Evolutionary conservation across 1,284 basidiomycete species (phyloP).

Genomic region (Afroboletus lepidellus): DNA sequence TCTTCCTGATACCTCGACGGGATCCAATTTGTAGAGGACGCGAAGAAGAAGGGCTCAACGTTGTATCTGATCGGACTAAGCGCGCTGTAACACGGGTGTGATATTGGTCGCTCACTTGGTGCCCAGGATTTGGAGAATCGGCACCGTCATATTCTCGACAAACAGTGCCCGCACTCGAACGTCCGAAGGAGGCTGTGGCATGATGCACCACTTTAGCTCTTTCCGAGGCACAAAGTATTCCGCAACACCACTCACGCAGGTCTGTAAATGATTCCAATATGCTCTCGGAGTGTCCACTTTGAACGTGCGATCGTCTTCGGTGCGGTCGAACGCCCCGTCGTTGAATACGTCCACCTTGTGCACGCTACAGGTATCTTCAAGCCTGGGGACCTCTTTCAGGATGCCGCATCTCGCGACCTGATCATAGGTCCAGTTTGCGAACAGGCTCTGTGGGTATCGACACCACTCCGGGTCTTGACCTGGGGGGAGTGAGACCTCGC

Average conservation of each 20-base stretch:
- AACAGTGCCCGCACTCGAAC: conserved; percentile 50
- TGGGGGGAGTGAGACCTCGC: conserved; percentile 23
- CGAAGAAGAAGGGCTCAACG: conserved; percentile 60
- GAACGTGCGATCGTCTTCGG: conserved; percentile 6
- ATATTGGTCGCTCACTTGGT: conserved; percentile 36
- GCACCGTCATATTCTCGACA: conserved; percentile 47
- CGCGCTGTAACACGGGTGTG: neutral
- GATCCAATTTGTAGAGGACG: conserved; percentile 55
- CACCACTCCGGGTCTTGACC: conserved; percentile 23
- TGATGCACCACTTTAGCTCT: conserved; percentile 6
- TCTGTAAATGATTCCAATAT: conserved; percentile 21
- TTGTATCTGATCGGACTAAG: conserved; percentile 22
- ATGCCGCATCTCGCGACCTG: conserved; percentile 46
- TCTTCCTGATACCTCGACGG: conserved; percentile 54
- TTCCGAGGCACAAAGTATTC: neutral
- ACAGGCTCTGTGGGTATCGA: conserved; percentile 47
- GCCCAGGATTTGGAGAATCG: conserved; percentile 53
- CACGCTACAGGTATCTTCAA: conserved; percentile 37
- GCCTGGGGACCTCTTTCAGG: conserved; percentile 20
- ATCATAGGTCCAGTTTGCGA: conserved; percentile 50
- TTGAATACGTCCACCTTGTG: conserved; percentile 43
- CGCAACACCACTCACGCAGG: conserved; percentile 14
- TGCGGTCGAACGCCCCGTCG: conserved; percentile 32
- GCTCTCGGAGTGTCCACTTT: conserved; percentile 6
- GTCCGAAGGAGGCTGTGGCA: conserved; percentile 32